phyloP scores from a whole-genome alignment of 768 basidiomycete species.

The Chalciporus chontae region DNA sequence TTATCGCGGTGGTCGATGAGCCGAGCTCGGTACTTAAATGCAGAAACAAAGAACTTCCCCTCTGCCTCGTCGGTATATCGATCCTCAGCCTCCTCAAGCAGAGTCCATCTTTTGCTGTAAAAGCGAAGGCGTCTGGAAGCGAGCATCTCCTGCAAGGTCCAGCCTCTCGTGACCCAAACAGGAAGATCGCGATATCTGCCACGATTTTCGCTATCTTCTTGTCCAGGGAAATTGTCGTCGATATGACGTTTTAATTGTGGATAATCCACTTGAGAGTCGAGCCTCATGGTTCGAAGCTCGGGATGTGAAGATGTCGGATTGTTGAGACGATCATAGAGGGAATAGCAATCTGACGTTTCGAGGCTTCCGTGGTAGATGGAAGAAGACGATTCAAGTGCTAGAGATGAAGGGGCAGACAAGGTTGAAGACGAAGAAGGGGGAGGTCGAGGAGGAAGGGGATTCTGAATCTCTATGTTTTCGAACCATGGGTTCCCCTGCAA shows the following conservation, averaged over 20 bases:
- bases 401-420: no score
- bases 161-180: slow-evolving; percentile 21
- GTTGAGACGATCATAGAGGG: slow-evolving; percentile 10
- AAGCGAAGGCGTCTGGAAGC: slow-evolving; percentile 27
- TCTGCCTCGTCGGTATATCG: slow-evolving; percentile 10
- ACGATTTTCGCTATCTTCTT: neutral
- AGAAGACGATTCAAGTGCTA: neutral
- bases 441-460: slow-evolving; percentile 6
- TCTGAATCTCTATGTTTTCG: slow-evolving; percentile 13
- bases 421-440: neutral
- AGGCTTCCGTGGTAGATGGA: neutral
- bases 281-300: slow-evolving; percentile 7
- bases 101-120: slow-evolving; percentile 23
- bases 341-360: neutral
- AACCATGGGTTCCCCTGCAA: slow-evolving; percentile 10
- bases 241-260: slow-evolving; percentile 11
- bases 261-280: slow-evolving; percentile 24
- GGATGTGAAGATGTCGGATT: neutral
- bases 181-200: slow-evolving; percentile 11
- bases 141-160: slow-evolving; percentile 28
- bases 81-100: slow-evolving; percentile 24
- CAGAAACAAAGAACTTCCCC: slow-evolving; percentile 4
- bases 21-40: slow-evolving; percentile 19
- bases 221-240: neutral
- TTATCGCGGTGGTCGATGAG: slow-evolving; percentile 18